Base-by-base conservation (phyloP, 208 protist genomes). In the Leishmania amazonensis region DNA sequence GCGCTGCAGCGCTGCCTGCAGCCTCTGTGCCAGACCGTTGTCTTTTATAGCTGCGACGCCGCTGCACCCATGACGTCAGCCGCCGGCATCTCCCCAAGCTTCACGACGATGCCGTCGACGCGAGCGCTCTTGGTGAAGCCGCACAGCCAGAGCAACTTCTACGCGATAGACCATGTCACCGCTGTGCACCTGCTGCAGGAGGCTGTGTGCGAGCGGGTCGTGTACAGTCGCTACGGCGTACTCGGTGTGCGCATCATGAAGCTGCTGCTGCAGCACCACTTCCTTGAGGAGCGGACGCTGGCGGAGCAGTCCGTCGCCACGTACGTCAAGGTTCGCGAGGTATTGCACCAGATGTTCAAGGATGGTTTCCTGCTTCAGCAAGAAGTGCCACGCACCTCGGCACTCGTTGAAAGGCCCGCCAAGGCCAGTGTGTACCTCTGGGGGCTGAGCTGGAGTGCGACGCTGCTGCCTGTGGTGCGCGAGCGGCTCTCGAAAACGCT, bases 261-360 rank as follows among this genome's bases (percentile, higher is more conserved):
- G 84, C 78, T 97, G 40, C 88, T 97, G 54, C 78, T 93, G 15
- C 84, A 89, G 80, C 84, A 95, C 83, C 89, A 90, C 75, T 81
- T 86, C n/a, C 85, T 95, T 45, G 94, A 97, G 88, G 94, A 97
- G 79, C 83, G 84, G 72, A 90, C 87, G 70, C 85, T 97, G 15
- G 91, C 94, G 19, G 92, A 97, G 88, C 89, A 95, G 85, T 89
- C 88, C 31, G 87, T 97, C n/a, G 85, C 88, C 3, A 94, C 94
- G 51, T 90, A 92, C 54, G 76, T 83, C 21, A 81, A 88, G 24
- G 91, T 88, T 11, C 91, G 92, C n/a, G 88, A 95, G 67, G 85
- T 90, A 64, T 80, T 97, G 70, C 90, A 94, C 81, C 91, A 85
- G 24, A 93, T 97, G 89, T 85, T 95, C 83, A 81, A 87, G 17